Evolutionary conservation across 2,329 filamentous ascomycete genomes (phyloP), one percentile per base, ranked within the genome.

Genomic region (Colletotrichum liriopes): DNA sequence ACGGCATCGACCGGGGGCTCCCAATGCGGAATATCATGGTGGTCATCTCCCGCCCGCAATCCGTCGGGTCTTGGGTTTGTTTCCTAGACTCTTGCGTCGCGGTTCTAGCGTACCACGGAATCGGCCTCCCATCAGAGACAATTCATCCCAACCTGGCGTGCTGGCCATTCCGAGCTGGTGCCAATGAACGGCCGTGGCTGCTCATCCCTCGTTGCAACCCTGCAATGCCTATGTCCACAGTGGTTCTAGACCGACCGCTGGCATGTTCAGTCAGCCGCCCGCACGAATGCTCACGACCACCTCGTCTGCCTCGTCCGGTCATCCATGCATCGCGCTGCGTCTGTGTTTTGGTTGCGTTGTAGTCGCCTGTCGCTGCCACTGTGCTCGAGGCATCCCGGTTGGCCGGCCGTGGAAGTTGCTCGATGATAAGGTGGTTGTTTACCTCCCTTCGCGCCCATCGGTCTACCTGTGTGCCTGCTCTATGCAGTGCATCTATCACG

Each of bases 11-110:
- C 54, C 55, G 32, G 45, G 45, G 47, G 49, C 23, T 35, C 69
- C 69, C 37, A 55, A 69, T 64, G 20, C 41, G 69, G 69, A 37
- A 61, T n/a, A 64, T 52, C 45, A 41, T 41, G 23, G 18, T 63
- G 69, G 59, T 39, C 69, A 72, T 64, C 69, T 72, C 69, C 69
- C 69, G 69, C 32, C 41, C 6, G 45, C 20, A 58, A 54, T 60
- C 12, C 37, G 58, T 64, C 26, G 51, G 26, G 37, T 62, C 45
- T 32, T 60, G 26, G 23, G 1, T 39, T 37, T 41, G 43, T n/a
- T 55, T 16, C 20, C 11, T 16, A 18, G 26, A 23, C 29, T 56
- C 35, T 39, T 62, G 56, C 41, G 32, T 47, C 39, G 23, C 39
- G 23, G 20, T 41, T 41, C 37, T 52, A 32, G 45, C n/a, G 49